These are phyloP conservation scores for Calophaca sinica DNA, from an alignment of 306 rosid genomes.

Conservation along the genomic window DNA sequence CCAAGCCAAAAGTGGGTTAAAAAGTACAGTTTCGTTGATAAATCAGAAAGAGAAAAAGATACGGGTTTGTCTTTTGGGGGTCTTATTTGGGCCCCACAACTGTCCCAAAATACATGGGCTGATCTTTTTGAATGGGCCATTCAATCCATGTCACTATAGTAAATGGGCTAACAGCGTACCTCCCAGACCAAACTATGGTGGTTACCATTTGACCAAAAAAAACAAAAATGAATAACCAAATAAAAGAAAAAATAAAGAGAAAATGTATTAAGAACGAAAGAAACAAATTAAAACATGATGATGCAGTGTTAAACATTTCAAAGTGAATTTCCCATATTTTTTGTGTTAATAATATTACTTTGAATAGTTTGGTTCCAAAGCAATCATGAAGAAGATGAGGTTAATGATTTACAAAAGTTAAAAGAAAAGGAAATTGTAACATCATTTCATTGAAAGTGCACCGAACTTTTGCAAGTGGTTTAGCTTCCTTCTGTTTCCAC, in stretches of 20 bases:
- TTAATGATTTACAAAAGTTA: conserved; percentile 28
- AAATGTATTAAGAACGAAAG: background rate
- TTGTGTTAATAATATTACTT: conserved; percentile 5
- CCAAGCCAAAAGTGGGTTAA: background rate
- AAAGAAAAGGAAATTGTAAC: conserved; percentile 31
- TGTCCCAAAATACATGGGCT: conserved; percentile 51
- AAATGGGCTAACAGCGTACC: conserved; percentile 44
- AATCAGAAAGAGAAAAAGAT: background rate
- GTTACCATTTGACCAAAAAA: too few relatives aligned
- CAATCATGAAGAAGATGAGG: conserved; percentile 38
- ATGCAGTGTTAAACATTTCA: background rate
- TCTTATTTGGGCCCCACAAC: conserved; percentile 51
- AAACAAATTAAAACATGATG: background rate
- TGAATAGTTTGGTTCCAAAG: conserved; percentile 14
- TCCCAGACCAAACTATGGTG: background rate
- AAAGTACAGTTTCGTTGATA: conserved; percentile 21
- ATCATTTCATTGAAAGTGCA: conserved; percentile 60
- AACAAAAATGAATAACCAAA: background rate
- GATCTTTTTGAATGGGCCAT: conserved; percentile 49
- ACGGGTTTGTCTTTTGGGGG: conserved; percentile 52
- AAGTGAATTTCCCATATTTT: conserved; percentile 20
- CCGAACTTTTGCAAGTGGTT: conserved; percentile 45
- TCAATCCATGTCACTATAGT: background rate
- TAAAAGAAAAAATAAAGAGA: background rate
- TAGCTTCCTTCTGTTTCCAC: conserved; percentile 30